These are phyloP conservation scores for Pascua guehoae DNA, from an alignment of 1,284 basidiomycete species.

Conservation along the genomic window DNA sequence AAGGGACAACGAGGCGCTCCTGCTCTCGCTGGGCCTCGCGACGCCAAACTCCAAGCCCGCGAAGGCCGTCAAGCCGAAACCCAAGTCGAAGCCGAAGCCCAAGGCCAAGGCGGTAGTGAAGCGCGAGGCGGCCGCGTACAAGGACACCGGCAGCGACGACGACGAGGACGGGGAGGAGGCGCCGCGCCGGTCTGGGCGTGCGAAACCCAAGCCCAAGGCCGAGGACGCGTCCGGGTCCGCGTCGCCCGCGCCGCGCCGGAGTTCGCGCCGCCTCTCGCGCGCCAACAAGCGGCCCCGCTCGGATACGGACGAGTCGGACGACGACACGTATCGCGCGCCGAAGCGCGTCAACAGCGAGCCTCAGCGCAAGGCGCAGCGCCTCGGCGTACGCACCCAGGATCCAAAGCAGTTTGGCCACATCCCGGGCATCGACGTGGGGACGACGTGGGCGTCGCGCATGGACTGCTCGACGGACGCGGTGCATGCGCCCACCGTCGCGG, in stretches of 20 bases:
- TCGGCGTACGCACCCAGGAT: constrained; percentile 32
- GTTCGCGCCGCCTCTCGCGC: neutral
- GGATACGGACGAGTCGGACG: constrained; percentile 1
- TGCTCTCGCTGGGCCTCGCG: constrained; percentile 31
- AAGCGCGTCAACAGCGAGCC: constrained; percentile 4
- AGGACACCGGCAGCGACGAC: constrained; percentile 1
- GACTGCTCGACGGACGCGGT: constrained; percentile 38
- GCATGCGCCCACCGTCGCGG: constrained; percentile 40
- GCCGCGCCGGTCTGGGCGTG: neutral
- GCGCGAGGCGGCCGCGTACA: constrained; percentile 1
- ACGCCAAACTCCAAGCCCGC: neutral
- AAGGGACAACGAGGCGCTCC: constrained; percentile 36
- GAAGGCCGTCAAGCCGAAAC: constrained; percentile 5
- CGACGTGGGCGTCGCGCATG: constrained; percentile 39
- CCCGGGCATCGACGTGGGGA: constrained; percentile 36
- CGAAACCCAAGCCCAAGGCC: neutral
- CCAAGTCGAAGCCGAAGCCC: constrained; percentile 7
- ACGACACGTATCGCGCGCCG: neutral
- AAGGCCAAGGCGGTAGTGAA: constrained; percentile 6
- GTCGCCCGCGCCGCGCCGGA: constrained; percentile 1
- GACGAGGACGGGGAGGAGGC: neutral
- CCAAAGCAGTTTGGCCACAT: constrained; percentile 39
- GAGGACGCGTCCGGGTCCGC: too few species aligned
- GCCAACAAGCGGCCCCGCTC: neutral
- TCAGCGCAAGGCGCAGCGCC: constrained; percentile 25